Percentiles rank a stretch among this genome's conserved stretches.
Evolutionary conservation across 2,329 filamentous ascomycete genomes (phyloP).

Genomic region (Ophiostoma australiae): DNA sequence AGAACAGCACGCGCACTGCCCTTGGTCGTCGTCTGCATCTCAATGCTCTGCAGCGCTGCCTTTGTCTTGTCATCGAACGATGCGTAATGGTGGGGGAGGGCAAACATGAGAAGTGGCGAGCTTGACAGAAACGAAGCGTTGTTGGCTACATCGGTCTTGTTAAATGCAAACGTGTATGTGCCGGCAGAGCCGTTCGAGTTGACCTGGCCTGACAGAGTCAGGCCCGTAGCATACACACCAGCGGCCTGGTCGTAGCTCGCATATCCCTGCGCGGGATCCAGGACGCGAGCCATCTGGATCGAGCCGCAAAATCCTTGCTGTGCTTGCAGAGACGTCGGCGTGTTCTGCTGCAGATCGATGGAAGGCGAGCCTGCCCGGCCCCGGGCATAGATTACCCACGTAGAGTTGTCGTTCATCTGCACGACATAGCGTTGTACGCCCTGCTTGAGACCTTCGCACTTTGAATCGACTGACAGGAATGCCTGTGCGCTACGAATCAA

Average conservation of each 20-base stretch:
- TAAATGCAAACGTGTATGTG: conserved; percentile 68
- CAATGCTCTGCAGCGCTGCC: conserved; percentile 46
- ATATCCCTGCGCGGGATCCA: conserved; percentile 44
- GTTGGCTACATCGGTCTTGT: conserved; percentile 59
- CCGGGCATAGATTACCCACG: conserved; percentile 78
- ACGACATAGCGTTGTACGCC: conserved; percentile 73
- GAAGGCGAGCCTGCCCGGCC: conserved; percentile 50
- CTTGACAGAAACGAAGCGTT: conserved; percentile 25
- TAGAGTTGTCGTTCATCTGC: conserved; percentile 63
- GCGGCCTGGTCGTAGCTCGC: conserved; percentile 67
- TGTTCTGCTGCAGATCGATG: conserved; percentile 63
- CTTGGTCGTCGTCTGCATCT: conserved; percentile 78
- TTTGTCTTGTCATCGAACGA: conserved; percentile 61
- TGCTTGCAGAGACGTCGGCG: conserved; percentile 59
- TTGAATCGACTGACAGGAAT: conserved; percentile 17
- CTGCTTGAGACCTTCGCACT: conserved; percentile 38
- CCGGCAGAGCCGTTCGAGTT: conserved; percentile 54
- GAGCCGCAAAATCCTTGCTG: conserved; percentile 66
- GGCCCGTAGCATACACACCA: conserved; percentile 66
- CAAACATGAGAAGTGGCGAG: conserved; percentile 71
- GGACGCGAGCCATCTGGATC: conserved; percentile 79
- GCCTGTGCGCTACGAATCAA: conserved; percentile 60
- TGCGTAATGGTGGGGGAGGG: conserved; percentile 76
- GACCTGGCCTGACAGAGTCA: conserved; percentile 54
- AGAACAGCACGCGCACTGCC: conserved; percentile 69